Base-by-base conservation (phyloP, 768 basidiomycete genomes). In the Fomitopsis pulvina region DNA sequence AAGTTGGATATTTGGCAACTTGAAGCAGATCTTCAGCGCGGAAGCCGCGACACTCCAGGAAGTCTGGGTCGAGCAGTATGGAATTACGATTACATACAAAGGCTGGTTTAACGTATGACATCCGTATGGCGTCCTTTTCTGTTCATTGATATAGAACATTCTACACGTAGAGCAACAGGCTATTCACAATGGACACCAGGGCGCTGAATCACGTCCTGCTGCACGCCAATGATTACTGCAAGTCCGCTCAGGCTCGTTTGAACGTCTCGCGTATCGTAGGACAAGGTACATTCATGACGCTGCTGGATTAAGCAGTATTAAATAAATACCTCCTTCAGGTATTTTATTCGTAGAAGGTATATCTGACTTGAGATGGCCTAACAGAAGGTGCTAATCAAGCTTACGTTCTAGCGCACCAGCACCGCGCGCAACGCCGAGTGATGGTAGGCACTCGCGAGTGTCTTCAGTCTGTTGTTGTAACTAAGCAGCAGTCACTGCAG, bases 1-100 rank as follows among this genome's bases (percentile, higher is more conserved):
- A 2, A 76, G 70, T 53, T 65, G 65, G 48, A 42, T 84, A 11
- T 78, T 63, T 47, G 81, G 81, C 7, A 73, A 80, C 56, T 47
- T 78, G 52, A 63, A 58, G 32, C 68, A 75, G 5, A 68, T 82
- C 3, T 63, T 61, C 57, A 60, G 72, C 4, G 71, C 68, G 5
- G 79, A 67, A 4, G 57, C 62, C 26, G 51, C 55, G 0, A 51
- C 65, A 8, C 50, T 74, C 1, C 67, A 38, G 21, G 30, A 40
- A 29, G 47, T 11, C 12, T 48, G 47, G 47, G 21, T 18, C 5
- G 38, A 48, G 21, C n/a, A 48, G 18, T 39, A 48, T 24, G 47
- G 47, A 12, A 18, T 21, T 6, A 48, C 47, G 2, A 16, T 32
- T 20, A 46, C 14, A 12, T 46, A 30, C 45, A 32, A 46, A n/a